These are phyloP conservation scores for Lenzites betulinus DNA, from an alignment of 768 basidiomycete species.

Conservation along the genomic window DNA sequence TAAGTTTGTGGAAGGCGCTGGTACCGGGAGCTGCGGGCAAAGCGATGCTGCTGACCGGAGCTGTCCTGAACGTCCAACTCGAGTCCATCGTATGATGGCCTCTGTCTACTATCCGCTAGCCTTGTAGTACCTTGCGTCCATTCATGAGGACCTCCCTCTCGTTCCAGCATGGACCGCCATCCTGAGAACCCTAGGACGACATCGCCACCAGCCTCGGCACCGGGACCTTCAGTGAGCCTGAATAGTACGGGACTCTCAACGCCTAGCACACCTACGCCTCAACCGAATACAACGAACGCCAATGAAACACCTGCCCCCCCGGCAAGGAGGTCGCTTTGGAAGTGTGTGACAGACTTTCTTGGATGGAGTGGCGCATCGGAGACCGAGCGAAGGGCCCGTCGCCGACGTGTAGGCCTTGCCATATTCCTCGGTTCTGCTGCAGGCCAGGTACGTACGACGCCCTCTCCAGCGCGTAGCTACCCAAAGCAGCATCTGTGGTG, in stretches of 20 bases:
- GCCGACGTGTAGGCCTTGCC: conserved; percentile 1
- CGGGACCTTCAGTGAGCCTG: neutral
- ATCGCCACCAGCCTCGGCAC: neutral
- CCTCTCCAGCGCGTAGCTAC: neutral
- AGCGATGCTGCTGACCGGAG: too few relatives aligned
- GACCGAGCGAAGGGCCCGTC: conserved; percentile 1
- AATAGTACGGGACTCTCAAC: neutral
- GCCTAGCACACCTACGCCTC: neutral
- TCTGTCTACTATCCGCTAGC: too few relatives aligned
- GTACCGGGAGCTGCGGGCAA: too few relatives aligned
- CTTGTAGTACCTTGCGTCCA: too few relatives aligned
- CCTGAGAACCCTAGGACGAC: neutral
- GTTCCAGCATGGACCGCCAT: neutral
- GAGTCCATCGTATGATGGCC: too few relatives aligned
- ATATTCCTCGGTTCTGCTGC: neutral
- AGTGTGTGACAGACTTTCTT: neutral
- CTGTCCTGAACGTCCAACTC: too few relatives aligned
- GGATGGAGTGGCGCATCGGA: neutral
- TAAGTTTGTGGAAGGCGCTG: too few relatives aligned
- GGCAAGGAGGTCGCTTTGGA: neutral
- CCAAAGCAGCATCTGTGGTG: too few relatives aligned
- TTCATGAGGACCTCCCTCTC: neutral
- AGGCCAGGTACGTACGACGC: neutral
- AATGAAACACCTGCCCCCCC: neutral
- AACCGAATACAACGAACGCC: neutral